Evolutionary conservation across 2,329 filamentous ascomycete species (phyloP).

Genomic region (Cercospora sp.): DNA sequence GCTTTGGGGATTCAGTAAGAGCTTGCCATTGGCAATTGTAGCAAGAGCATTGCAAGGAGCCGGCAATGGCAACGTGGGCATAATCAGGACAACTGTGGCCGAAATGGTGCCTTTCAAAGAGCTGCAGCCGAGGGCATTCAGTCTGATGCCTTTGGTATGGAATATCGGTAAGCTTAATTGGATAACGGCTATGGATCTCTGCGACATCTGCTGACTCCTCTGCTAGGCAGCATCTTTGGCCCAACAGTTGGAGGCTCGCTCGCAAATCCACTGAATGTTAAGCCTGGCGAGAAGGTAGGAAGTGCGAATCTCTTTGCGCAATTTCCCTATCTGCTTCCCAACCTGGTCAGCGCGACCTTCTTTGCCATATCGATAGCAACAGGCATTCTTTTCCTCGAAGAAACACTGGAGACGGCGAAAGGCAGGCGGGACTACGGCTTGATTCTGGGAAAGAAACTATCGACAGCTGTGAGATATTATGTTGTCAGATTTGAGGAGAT

Average conservation of each 20-base stretch:
- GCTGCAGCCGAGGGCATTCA: slow-evolving; percentile 85
- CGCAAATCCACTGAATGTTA: slow-evolving; percentile 74
- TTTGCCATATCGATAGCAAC: slow-evolving; percentile 75
- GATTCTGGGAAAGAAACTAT: slow-evolving; percentile 67
- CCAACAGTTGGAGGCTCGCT: slow-evolving; percentile 85
- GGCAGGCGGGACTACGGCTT: slow-evolving; percentile 73
- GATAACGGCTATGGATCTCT: no score
- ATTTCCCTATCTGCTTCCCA: slow-evolving; percentile 83
- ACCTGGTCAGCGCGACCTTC: slow-evolving; percentile 71
- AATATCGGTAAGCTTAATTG: slow-evolving; percentile 56
- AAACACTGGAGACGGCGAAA: slow-evolving; percentile 75
- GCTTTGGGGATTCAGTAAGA: slow-evolving; percentile 80
- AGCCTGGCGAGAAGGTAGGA: slow-evolving; percentile 53
- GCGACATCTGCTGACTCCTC: background rate
- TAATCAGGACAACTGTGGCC: slow-evolving; percentile 79
- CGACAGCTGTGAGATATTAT: slow-evolving; percentile 30
- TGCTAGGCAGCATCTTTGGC: slow-evolving; percentile 70
- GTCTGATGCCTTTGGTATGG: slow-evolving; percentile 90
- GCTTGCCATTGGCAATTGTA: slow-evolving; percentile 74
- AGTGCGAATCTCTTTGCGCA: slow-evolving; percentile 66
- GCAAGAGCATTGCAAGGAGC: slow-evolving; percentile 77
- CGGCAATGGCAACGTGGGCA: slow-evolving; percentile 82
- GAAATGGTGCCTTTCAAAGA: slow-evolving; percentile 87
- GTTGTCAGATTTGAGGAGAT: slow-evolving; percentile 23
- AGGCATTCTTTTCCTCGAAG: slow-evolving; percentile 77